Evolutionary conservation across 2,329 filamentous ascomycete species (phyloP), one percentile per base, ranked within the genome.

Genomic region (Xylaria sp.): DNA sequence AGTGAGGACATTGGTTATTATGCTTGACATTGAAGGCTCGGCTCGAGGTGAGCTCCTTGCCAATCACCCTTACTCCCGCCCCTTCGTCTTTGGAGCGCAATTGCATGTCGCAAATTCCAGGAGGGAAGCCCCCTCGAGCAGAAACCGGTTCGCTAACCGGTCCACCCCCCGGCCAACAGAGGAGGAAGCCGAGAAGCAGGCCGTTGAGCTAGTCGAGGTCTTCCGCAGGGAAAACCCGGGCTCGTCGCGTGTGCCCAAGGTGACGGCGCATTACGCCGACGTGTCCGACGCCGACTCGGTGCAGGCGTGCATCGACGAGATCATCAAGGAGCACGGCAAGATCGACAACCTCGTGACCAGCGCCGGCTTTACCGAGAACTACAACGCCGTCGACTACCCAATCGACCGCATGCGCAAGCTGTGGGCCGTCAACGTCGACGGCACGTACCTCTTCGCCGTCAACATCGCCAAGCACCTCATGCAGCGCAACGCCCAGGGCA

Each of bases 321-420:
- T 94, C 67, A 74, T 94, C 52, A 71, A 80, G 49, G 78, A 85
- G 61, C 93, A 97, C 75, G 89, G 89, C 77, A 90, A 90, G 76
- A 92, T 97, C 70, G 93, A 97, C 79, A 89, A 92, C 77, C 85
- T 98, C 25, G 93, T 98, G 71, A 97, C 94, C 25, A 96, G 92
- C n/a, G 94, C 94, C 51, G 94, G 94, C 46, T 97, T 98, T 80
- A 95, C 92, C 13, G 94, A 97, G 81, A 97, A 97, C 81, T 96
- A 93, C 73, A 90, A 96, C 71, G 94, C 94, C 47, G 90, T 93
- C 71, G 88, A 89, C 68, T 98, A 98, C 79, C 93, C 93, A 0
- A 87, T 93, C 69, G 92, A 97, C 70, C 90, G 93, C 67, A 89
- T 97, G 78, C 88, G 93, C 77, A 96, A 96, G 82, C 87, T 98